Evolutionary conservation across 2,329 filamentous ascomycete genomes (phyloP).

Genomic region (Ascochyta clinopodiicola): DNA sequence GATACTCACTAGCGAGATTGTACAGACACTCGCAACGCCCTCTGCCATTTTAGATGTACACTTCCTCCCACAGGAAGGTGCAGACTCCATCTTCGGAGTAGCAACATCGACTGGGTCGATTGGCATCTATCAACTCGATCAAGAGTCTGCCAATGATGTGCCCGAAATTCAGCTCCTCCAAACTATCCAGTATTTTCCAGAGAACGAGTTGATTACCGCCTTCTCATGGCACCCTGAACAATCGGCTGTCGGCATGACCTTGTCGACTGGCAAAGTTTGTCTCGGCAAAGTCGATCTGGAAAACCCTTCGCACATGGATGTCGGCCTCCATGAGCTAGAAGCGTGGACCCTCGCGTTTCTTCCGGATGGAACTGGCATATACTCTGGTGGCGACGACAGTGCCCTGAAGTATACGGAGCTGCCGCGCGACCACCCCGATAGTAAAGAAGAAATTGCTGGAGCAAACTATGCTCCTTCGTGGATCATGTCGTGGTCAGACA

Average conservation of each 20-base stretch:
- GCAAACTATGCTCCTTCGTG: slow-evolving; percentile 16
- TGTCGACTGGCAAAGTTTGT: slow-evolving; percentile 69
- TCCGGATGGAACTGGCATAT: slow-evolving; percentile 54
- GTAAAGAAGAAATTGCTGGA: slow-evolving; percentile 4
- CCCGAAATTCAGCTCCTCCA: slow-evolving; percentile 39
- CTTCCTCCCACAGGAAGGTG: slow-evolving; percentile 63
- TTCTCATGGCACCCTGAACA: slow-evolving; percentile 73
- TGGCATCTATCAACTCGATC: slow-evolving; percentile 65
- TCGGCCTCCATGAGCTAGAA: slow-evolving; percentile 63
- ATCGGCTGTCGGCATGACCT: slow-evolving; percentile 70
- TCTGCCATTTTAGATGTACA: slow-evolving; percentile 86
- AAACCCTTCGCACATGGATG: slow-evolving; percentile 21
- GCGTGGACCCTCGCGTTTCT: slow-evolving; percentile 76
- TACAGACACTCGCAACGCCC: slow-evolving; percentile 67
- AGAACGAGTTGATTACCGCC: slow-evolving; percentile 71
- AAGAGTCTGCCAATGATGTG: slow-evolving; percentile 13
- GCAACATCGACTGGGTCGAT: slow-evolving; percentile 80
- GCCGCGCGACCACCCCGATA: slow-evolving; percentile 8
- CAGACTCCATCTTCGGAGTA: slow-evolving; percentile 66
- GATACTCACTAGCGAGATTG: slow-evolving; percentile 34
- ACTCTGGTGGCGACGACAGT: slow-evolving; percentile 80
- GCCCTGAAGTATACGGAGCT: slow-evolving; percentile 56
- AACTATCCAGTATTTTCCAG: slow-evolving; percentile 59
- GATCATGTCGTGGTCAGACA: slow-evolving; percentile 54
- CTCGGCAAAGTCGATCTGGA: slow-evolving; percentile 36